These are phyloP conservation scores for Carnegiea gigantea DNA, from an alignment of 179 eudicot species.

Conservation along the genomic window DNA sequence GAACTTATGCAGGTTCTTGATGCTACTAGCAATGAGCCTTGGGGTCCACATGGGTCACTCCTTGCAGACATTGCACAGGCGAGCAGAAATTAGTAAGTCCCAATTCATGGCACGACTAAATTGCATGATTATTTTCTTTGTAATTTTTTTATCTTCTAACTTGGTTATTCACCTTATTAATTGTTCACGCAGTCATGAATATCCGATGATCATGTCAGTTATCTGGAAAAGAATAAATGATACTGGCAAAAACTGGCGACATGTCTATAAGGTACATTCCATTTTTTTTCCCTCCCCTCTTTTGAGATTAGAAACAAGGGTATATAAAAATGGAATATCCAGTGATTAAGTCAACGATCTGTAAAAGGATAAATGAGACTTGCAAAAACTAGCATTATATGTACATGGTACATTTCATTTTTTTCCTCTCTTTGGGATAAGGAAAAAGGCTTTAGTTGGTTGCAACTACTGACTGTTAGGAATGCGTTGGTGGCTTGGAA, in stretches of 20 bases:
- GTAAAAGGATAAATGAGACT: neutral
- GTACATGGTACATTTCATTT: neutral
- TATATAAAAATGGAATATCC: slow-evolving; percentile 51
- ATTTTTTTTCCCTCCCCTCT: neutral
- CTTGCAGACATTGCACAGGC: slow-evolving; percentile 97
- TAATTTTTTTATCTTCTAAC: neutral
- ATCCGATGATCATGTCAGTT: slow-evolving; percentile 88
- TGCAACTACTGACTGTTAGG: neutral
- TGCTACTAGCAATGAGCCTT: slow-evolving; percentile 98
- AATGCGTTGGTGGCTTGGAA: neutral
- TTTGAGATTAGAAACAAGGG: neutral
- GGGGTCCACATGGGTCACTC: slow-evolving; percentile 98
- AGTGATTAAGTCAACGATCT: slow-evolving; percentile 20
- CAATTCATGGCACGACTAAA: neutral
- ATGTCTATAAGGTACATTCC: slow-evolving; percentile 78
- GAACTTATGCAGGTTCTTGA: slow-evolving; percentile 51
- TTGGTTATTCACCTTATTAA: slow-evolving; percentile 15
- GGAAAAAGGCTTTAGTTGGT: neutral
- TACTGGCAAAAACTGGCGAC: slow-evolving; percentile 98
- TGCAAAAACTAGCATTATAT: neutral
- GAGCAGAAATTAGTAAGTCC: slow-evolving; percentile 79
- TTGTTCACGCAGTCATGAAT: slow-evolving; percentile 67
- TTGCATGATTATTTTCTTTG: neutral
- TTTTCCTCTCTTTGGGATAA: neutral
- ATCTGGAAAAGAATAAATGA: slow-evolving; percentile 95